These are phyloP conservation scores for Arthrobotrys sphaeroides DNA, from an alignment of 2,329 filamentous ascomycete genomes.

Conservation along the genomic window DNA sequence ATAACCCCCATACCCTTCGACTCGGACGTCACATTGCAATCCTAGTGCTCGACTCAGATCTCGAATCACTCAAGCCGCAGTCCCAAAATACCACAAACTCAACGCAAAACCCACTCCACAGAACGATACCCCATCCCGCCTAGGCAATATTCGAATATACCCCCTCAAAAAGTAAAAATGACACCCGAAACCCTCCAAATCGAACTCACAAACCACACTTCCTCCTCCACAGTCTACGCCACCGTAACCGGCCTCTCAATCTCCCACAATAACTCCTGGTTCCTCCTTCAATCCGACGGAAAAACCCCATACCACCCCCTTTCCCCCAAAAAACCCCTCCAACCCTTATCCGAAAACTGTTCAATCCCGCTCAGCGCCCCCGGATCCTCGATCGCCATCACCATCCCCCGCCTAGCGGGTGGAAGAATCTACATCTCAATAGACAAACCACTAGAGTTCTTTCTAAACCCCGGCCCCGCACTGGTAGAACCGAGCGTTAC, in stretches of 20 bases:
- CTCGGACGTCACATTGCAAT: too few species aligned
- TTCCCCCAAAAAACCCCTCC: slow-evolving; percentile 67
- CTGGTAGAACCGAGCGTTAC: slow-evolving; percentile 77
- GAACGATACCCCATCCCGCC: too few species aligned
- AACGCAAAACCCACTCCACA: neutral
- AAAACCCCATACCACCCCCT: slow-evolving; percentile 72
- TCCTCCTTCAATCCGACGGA: slow-evolving; percentile 74
- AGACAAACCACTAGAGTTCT: slow-evolving; percentile 71
- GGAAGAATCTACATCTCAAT: slow-evolving; percentile 77
- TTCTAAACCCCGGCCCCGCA: slow-evolving; percentile 75
- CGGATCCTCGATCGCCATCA: slow-evolving; percentile 70
- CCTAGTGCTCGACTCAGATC: too few species aligned
- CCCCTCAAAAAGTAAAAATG: slow-evolving; percentile 11
- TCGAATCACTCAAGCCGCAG: too few species aligned
- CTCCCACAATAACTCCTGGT: slow-evolving; percentile 69
- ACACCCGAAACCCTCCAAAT: slow-evolving; percentile 66
- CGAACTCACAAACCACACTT: slow-evolving; percentile 73
- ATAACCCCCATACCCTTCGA: too few species aligned
- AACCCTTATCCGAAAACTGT: slow-evolving; percentile 68
- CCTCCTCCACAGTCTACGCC: slow-evolving; percentile 70
- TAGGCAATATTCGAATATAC: too few species aligned
- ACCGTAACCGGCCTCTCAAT: slow-evolving; percentile 76
- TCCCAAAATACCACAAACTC: slow-evolving; percentile 11
- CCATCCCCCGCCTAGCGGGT: slow-evolving; percentile 75
- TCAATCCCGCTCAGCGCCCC: slow-evolving; percentile 72